Percentiles rank a stretch among this genome's conserved stretches.
Conservation (phyloP, 2,329 filamentous ascomycete species). For the Rhinocladiella mackenziei region DNA sequence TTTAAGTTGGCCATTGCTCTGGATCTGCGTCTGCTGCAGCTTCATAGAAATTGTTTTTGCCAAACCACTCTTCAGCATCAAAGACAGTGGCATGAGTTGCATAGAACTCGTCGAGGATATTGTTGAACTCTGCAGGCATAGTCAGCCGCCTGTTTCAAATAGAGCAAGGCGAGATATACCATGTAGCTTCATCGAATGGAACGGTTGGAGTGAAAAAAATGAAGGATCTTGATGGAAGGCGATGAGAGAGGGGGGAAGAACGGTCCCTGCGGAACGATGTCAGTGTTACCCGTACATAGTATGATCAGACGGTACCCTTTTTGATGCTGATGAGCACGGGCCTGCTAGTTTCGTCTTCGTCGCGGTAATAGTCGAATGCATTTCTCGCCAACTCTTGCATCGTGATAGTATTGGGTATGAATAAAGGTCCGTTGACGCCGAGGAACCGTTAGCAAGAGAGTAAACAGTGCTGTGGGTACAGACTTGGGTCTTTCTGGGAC, state of each 20-base stretch:
- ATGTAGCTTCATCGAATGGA: conserved; percentile 11
- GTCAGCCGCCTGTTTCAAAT: background rate
- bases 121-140: conserved; percentile 7
- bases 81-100: conserved; percentile 3
- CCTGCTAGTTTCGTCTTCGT: conserved; percentile 15
- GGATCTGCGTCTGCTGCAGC: conserved; percentile 6
- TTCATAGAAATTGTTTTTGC: conserved; percentile 7
- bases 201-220: conserved; percentile 6
- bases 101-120: conserved; percentile 7
- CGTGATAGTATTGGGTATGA: conserved; percentile 19
- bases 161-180: no score
- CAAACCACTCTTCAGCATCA: conserved; percentile 8
- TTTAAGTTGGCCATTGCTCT: conserved; percentile 3
- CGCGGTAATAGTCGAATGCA: conserved; percentile 14
- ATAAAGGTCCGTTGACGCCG: conserved; percentile 17
- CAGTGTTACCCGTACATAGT: conserved; percentile 6
- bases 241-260: no score
- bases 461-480: conserved; percentile 8
- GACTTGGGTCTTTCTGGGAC: conserved; percentile 9
- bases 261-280: conserved; percentile 9
- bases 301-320: conserved; percentile 14
- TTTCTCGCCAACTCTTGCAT: conserved; percentile 20
- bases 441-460: conserved; percentile 1
- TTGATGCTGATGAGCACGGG: conserved; percentile 14
- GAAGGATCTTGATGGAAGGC: no score